Evolutionary conservation across 805 yeast genomes (phyloP), one percentile per base, ranked within the genome.

Genomic region (Zygosaccharomyces siamensis): DNA sequence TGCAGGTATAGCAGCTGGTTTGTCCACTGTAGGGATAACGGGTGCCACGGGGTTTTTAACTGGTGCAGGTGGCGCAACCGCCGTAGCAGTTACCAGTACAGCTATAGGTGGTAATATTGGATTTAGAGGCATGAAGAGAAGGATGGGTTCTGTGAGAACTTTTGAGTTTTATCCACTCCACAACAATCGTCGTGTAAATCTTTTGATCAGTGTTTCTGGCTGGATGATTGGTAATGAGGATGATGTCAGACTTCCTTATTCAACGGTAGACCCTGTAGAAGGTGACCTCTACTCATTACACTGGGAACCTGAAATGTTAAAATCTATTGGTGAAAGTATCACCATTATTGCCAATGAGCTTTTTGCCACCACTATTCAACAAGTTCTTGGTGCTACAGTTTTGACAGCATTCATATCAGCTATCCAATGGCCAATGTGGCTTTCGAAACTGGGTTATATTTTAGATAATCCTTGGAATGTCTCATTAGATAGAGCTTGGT

Each of bases 231-330:
- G 97, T 65, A 84, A 83, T 50, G 80, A 83, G 59, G 99, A 93
- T 80, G 99, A 93, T 76, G 92, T 93, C 18, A 76, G 99, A 62
- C 76, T 93, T 53, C 99, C 99, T 2, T 93, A 90, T 63, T 86
- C 96, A 1, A 93, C 99, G 0, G 86, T 93, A 7, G 99, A 95
- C 62, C 99, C 99, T 0, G 88, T 92, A 0, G 89, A 92, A 92
- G 99, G 99, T 14, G 99, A 93, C 64, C 70, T 93, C 56, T 87
- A 85, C 59, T 89, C 98, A 0, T 73, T 93, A 6, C 71, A 87
- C 42, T 93, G 99, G 99, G 99, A 93, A 67, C 99, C 99, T 0
- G 99, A 93, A 56, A 88, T 93, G 93, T 80, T 93, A 59, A 84
- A 81, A 53, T 86, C 96, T 47, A 89, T 87, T 79, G 99, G 99